Conservation (phyloP, 257 asterid genomes). For the Gentiana dahurica region DNA sequence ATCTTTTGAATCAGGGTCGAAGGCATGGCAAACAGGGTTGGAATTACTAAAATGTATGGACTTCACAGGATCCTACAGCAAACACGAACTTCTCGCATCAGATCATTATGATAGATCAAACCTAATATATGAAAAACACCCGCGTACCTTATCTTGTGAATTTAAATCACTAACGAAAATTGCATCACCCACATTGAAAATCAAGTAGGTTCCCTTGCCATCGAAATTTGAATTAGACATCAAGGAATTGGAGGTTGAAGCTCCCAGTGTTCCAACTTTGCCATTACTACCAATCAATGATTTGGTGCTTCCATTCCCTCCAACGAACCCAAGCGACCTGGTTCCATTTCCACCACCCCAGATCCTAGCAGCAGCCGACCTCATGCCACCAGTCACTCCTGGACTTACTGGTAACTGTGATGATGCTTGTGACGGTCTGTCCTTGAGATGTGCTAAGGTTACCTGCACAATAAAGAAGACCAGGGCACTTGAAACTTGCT, state of each 20-base stretch:
- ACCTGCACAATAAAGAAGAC: conserved; percentile 41
- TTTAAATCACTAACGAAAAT: conserved; percentile 81
- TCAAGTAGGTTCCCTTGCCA: conserved; percentile 90
- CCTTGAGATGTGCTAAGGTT: conserved; percentile 86
- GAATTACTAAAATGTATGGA: conserved; percentile 86
- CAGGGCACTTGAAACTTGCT: conserved; percentile 4
- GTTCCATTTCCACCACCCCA: conserved; percentile 87
- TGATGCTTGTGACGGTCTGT: conserved; percentile 57
- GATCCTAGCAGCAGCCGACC: conserved; percentile 94
- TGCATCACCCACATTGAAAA: conserved; percentile 92
- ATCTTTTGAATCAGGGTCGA: conserved; percentile 91
- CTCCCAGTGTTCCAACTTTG: conserved; percentile 78
- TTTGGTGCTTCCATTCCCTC: conserved; percentile 91
- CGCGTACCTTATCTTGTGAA: conserved; percentile 93
- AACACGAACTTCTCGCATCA: conserved; percentile 19
- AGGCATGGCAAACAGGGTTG: conserved; percentile 93
- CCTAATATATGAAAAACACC: conserved; percentile 6
- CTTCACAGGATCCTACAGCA: conserved; percentile 85
- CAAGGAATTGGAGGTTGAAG: conserved; percentile 59
- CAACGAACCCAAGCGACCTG: conserved; percentile 89
- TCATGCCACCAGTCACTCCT: conserved; percentile 84
- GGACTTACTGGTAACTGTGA: conserved; percentile 55
- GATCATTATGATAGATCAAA: no score
- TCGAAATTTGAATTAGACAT: conserved; percentile 69
- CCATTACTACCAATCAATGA: conserved; percentile 43